A percentile compares a stretch with the other conserved stretches of the same genome.
Conservation (phyloP, 768 basidiomycete species). For the Tricholoma sp. region DNA sequence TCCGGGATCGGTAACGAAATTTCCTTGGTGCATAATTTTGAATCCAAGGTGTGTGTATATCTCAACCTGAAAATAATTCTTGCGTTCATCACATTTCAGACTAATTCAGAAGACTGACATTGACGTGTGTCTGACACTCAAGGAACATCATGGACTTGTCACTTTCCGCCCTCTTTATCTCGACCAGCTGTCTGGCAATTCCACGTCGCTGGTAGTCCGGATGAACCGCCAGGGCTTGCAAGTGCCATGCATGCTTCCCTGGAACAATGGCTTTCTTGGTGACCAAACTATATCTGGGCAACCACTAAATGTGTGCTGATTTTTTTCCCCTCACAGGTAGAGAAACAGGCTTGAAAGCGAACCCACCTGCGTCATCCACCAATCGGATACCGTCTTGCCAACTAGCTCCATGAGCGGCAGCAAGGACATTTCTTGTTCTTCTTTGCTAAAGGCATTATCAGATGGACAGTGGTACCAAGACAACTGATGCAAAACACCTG, state of each 20-base stretch:
- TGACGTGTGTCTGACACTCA: background rate
- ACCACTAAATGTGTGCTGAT: background rate
- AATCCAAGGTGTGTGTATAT: background rate
- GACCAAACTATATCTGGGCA: background rate
- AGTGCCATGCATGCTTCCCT: constrained; percentile 9
- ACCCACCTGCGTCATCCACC: background rate
- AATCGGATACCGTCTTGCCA: background rate
- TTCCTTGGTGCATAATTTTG: background rate
- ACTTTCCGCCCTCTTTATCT: background rate
- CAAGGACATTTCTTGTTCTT: background rate
- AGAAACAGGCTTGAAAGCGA: background rate
- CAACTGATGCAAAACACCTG: background rate
- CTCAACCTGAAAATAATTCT: background rate
- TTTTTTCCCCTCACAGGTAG: background rate
- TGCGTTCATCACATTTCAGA: background rate
- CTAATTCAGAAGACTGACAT: background rate
- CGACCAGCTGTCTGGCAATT: constrained; percentile 6
- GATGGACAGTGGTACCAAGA: background rate
- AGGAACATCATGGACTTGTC: background rate
- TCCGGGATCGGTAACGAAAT: background rate
- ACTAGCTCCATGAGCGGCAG: background rate
- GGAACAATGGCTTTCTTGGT: background rate
- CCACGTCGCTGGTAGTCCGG: constrained; percentile 9
- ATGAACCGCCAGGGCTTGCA: constrained; percentile 9
- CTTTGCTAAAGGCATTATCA: background rate